Base-by-base conservation (phyloP, 192 early-diverging fungal genomes). In the Backusella circina region DNA sequence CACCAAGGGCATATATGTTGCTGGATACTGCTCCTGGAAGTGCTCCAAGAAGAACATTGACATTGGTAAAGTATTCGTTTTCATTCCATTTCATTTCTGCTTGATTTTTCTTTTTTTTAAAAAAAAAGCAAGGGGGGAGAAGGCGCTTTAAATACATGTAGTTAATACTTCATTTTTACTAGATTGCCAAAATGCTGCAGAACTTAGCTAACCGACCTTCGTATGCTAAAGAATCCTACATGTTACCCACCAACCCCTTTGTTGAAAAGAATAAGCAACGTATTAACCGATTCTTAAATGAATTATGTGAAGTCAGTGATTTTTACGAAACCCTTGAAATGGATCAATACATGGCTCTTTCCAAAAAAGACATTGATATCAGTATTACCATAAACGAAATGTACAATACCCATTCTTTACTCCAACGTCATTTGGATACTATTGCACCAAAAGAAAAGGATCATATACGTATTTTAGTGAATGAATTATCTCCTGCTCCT, bases 311-410 rank as follows among this genome's bases (percentile, higher is more conserved):
- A 86, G 94, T 95, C 6, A 89, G 93, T 57, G 97, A 98, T 75
- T 97, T 98, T 86, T 97, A 95, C 80, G 96, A 98, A 76, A 90
- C 93, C 33, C 81, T 98, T 82, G 95, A 98, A 87, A 98, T 98
- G 96, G 96, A 98, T 83, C 96, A 98, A 84, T 97, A 98, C 75
- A 93, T 97, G 80, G 96, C 95, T 0, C 76, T 98, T 67, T 97
- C 95, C 3, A 97, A 96, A 78, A 96, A 95, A 79, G 92, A 98
- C 73, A 90, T 96, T 66, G 83, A 91, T 70, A 84, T 98, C 12
- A 90, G 93, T 80, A 97, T 98, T 65, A 93, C 95, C 18, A 82
- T 97, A 44, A 98, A 98, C 81, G 96, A 98, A 89, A 93, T 98
- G 73, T 95, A 94, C 83, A 96, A 94, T 79, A 98, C 95, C 31